Percentiles rank a stretch among this genome's conserved stretches.
These are phyloP conservation scores for Pseudoscleropodium purum DNA, from an alignment of 225 moss, liverwort and hornwort genomes.

Conservation along the genomic window DNA sequence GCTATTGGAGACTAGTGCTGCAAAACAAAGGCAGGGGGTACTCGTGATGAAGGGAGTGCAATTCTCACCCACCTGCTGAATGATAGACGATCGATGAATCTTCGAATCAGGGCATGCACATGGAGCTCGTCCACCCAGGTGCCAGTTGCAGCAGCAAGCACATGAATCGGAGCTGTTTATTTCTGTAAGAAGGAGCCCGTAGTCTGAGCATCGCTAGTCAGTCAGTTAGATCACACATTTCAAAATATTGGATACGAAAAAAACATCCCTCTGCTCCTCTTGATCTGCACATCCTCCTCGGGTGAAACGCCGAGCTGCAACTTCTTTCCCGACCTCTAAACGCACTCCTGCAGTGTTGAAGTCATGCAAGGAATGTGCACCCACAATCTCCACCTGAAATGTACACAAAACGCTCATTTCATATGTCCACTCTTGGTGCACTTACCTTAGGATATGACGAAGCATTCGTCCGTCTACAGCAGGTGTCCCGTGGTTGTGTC, in stretches of 20 bases:
- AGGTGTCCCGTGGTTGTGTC: neutral
- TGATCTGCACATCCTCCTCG: constrained; percentile 3
- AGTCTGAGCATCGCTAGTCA: neutral
- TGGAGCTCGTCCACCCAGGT: neutral
- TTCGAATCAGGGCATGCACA: neutral
- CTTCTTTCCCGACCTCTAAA: neutral
- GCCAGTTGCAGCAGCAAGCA: constrained; percentile 2
- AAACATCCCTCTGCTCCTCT: neutral
- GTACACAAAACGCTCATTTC: neutral
- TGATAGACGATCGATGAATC: neutral
- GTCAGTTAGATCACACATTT: neutral
- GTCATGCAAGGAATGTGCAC: neutral
- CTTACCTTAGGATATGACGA: neutral
- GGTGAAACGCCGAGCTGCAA: neutral
- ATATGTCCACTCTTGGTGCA: neutral
- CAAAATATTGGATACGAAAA: constrained; percentile 11
- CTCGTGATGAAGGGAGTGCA: neutral
- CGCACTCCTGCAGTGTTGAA: neutral
- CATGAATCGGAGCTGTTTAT: neutral
- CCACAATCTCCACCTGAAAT: neutral
- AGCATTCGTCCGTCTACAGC: neutral
- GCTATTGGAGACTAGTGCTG: neutral
- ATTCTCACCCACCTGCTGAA: neutral
- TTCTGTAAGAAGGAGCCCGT: neutral
- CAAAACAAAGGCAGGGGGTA: neutral